These are phyloP conservation scores for Stachybotrys echinatus DNA, from an alignment of 2,329 filamentous ascomycete species.

Conservation along the genomic window DNA sequence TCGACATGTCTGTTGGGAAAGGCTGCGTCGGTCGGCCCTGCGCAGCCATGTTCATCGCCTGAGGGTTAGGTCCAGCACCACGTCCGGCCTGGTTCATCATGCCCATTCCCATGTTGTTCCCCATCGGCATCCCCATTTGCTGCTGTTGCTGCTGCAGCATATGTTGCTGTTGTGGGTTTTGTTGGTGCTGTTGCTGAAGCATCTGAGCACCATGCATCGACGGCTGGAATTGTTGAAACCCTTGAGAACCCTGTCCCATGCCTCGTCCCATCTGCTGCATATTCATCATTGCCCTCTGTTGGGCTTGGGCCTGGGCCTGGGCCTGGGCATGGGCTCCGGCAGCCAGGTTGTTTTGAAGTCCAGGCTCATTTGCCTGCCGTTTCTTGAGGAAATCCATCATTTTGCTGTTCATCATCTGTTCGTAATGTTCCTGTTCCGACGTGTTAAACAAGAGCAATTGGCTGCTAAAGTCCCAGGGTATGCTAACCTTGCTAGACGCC, in stretches of 20 bases:
- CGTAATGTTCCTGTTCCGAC: slow-evolving; percentile 41
- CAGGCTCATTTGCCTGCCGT: slow-evolving; percentile 44
- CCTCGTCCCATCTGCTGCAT: slow-evolving; percentile 49
- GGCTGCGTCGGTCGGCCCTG: slow-evolving; percentile 23
- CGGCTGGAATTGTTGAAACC: slow-evolving; percentile 54
- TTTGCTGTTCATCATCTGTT: slow-evolving; percentile 39
- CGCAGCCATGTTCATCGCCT: slow-evolving; percentile 30
- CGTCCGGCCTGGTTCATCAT: slow-evolving; percentile 31
- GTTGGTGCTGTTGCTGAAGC: slow-evolving; percentile 17
- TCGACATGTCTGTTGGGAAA: slow-evolving; percentile 28
- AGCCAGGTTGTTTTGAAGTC: slow-evolving; percentile 44
- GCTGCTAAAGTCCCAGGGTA: too few relatives aligned
- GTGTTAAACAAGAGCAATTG: too few relatives aligned
- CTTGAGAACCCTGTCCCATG: slow-evolving; percentile 43
- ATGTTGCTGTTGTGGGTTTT: slow-evolving; percentile 18
- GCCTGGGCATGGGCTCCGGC: slow-evolving; percentile 33
- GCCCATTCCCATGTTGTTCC: slow-evolving; percentile 30
- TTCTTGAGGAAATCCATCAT: slow-evolving; percentile 43
- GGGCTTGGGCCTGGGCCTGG: slow-evolving; percentile 32
- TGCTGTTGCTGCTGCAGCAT: slow-evolving; percentile 19
- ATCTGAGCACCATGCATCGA: slow-evolving; percentile 52
- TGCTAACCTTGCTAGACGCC: slow-evolving; percentile 42
- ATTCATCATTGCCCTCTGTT: slow-evolving; percentile 44
- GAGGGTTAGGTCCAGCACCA: slow-evolving; percentile 37
- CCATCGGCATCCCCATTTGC: slow-evolving; percentile 18